Evolutionary conservation across 129 eudicot species (phyloP).

Genomic region (Tagetes erecta): DNA sequence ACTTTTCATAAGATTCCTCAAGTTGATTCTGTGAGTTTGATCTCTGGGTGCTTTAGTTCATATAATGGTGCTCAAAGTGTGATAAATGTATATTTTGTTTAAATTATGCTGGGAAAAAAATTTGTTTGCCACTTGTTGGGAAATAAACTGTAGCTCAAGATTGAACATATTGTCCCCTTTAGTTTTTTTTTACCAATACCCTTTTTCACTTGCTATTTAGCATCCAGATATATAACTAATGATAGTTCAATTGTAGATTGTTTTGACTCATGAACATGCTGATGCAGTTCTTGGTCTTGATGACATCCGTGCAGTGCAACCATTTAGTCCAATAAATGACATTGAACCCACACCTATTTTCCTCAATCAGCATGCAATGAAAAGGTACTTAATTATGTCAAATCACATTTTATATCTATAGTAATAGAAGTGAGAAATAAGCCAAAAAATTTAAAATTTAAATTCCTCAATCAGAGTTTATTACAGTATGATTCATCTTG

Average conservation of each 20-base stretch:
- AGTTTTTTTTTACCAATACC: neutral
- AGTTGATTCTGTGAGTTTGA: constrained; percentile 84
- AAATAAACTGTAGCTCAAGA: constrained; percentile 3
- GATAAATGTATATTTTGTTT: constrained; percentile 8
- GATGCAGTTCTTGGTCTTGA: constrained; percentile 96
- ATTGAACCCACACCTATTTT: constrained; percentile 80
- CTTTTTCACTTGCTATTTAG: neutral
- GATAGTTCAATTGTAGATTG: constrained; percentile 51
- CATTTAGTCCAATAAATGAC: constrained; percentile 68
- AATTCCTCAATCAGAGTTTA: neutral
- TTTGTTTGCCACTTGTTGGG: constrained; percentile 5
- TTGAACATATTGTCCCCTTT: constrained; percentile 7
- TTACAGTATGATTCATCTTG: neutral
- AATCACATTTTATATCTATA: no score
- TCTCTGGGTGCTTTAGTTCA: neutral
- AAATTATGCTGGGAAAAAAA: neutral
- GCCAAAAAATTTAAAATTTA: neutral
- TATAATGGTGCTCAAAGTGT: neutral
- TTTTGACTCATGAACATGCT: constrained; percentile 98
- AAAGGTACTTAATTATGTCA: no score
- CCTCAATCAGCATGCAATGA: constrained; percentile 75
- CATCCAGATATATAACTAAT: constrained; percentile 24
- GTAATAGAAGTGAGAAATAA: no score
- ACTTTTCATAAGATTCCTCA: constrained; percentile 76
- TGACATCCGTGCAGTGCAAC: constrained; percentile 82